Conservation (phyloP, 208 protist species). For the Leishmania braziliensis region DNA sequence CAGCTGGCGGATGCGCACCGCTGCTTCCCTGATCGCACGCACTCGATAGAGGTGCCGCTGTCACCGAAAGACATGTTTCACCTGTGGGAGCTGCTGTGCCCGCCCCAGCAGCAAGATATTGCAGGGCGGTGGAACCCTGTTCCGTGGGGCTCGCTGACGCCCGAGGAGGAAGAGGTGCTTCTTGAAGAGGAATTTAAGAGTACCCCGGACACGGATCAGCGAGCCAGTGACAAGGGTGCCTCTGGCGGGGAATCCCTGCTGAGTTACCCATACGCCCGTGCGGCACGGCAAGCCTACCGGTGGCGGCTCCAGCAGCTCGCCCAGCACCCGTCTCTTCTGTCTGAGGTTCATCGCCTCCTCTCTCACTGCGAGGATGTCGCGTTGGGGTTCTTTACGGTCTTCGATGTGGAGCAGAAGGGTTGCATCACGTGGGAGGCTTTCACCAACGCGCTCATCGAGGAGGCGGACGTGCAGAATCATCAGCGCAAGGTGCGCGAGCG, state of each 20-base stretch:
- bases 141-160: slow-evolving; percentile 39
- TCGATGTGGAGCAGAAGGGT: slow-evolving; percentile 73
- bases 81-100: slow-evolving; percentile 34
- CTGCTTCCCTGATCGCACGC: slow-evolving; percentile 24
- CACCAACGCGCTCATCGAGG: slow-evolving; percentile 73
- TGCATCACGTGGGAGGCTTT: slow-evolving; percentile 65
- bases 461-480: slow-evolving; percentile 63
- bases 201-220: too few relatives aligned
- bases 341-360: slow-evolving; percentile 37
- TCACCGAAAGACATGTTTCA: slow-evolving; percentile 16
- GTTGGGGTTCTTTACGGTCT: slow-evolving; percentile 50
- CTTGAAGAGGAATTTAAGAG: slow-evolving; percentile 26
- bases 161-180: slow-evolving; percentile 44
- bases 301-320: slow-evolving; percentile 37
- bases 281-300: slow-evolving; percentile 29
- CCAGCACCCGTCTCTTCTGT: slow-evolving; percentile 25
- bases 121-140: slow-evolving; percentile 31
- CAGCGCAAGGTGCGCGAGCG: slow-evolving; percentile 54
- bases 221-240: not conserved
- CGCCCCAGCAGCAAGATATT: slow-evolving; percentile 25
- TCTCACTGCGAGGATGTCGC: slow-evolving; percentile 46
- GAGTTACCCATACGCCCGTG: slow-evolving; percentile 22
- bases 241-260: slow-evolving; percentile 10
- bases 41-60: slow-evolving; percentile 29
- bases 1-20: slow-evolving; percentile 28